Conservation (phyloP, 805 yeast genomes). For the Nakazawaea anatomiae region DNA sequence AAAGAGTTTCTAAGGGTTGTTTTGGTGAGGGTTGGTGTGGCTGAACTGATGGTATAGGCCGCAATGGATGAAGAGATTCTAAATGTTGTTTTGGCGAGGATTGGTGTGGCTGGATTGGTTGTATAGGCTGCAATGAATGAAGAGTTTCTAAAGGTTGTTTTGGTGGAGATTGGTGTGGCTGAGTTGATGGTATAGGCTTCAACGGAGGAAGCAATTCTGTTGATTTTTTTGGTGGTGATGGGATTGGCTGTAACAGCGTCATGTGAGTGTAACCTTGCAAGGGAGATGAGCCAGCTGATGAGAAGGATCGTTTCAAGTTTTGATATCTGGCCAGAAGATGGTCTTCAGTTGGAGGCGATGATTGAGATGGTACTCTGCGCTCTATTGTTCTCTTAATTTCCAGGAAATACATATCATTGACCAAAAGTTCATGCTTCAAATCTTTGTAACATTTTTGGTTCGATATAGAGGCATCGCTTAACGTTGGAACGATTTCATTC, state of each 20-base stretch:
- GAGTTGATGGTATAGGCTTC: background rate
- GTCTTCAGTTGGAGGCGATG: background rate
- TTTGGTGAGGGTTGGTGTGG: too few relatives aligned
- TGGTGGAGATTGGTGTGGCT: background rate
- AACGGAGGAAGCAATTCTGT: background rate
- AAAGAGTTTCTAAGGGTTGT: too few relatives aligned
- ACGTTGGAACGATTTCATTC: background rate
- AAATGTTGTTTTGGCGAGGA: too few relatives aligned
- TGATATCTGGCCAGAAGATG: slow-evolving; percentile 6
- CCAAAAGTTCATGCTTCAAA: background rate
- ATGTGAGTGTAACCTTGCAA: background rate
- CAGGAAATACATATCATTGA: slow-evolving; percentile 8
- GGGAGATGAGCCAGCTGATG: background rate
- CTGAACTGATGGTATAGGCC: too few relatives aligned
- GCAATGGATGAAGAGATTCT: too few relatives aligned
- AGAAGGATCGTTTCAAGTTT: slow-evolving; percentile 8
- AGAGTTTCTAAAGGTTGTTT: background rate
- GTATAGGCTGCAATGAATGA: background rate
- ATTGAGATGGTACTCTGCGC: background rate
- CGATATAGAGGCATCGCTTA: background rate
- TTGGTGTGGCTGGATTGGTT: background rate
- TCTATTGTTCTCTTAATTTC: slow-evolving; percentile 5
- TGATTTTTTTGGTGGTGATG: background rate
- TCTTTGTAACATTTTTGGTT: background rate
- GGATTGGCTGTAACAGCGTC: background rate